These are phyloP conservation scores for Leishmania tropica DNA, from an alignment of 208 protist genomes.

Conservation along the genomic window DNA sequence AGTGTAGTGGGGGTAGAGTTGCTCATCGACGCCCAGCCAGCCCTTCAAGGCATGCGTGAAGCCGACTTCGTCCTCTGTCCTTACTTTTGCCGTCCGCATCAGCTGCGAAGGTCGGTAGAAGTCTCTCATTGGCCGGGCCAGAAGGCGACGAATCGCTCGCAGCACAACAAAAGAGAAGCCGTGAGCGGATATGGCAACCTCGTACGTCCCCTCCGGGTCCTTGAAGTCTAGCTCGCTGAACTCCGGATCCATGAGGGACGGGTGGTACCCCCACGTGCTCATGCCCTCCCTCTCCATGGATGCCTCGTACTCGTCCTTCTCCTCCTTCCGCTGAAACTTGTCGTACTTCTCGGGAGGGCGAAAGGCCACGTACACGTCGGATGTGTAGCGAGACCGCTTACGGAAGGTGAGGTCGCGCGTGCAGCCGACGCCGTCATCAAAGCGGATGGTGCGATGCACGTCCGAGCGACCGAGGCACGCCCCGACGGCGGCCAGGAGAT, in stretches of 20 bases:
- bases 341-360: slow-evolving; percentile 81
- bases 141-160: slow-evolving; percentile 62
- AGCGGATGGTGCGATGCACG: slow-evolving; percentile 90
- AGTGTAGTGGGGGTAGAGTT: slow-evolving; percentile 87
- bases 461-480: slow-evolving; percentile 80
- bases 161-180: slow-evolving; percentile 81
- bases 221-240: slow-evolving; percentile 80
- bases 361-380: slow-evolving; percentile 82
- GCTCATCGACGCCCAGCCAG: slow-evolving; percentile 87
- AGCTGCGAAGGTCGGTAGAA: slow-evolving; percentile 90
- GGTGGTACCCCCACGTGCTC: slow-evolving; percentile 90
- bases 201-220: slow-evolving; percentile 86
- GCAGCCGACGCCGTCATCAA: slow-evolving; percentile 77
- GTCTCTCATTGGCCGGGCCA: slow-evolving; percentile 78
- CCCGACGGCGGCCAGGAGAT: slow-evolving; percentile 83
- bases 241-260: slow-evolving; percentile 83
- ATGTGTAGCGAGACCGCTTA: slow-evolving; percentile 87
- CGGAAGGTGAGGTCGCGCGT: slow-evolving; percentile 82
- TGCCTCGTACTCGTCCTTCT: slow-evolving; percentile 81
- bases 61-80: slow-evolving; percentile 75
- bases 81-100: slow-evolving; percentile 75
- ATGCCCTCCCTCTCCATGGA: slow-evolving; percentile 70
- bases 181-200: slow-evolving; percentile 79
- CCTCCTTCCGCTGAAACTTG: slow-evolving; percentile 75
- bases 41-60: slow-evolving; percentile 82